Conservation (phyloP, 2,329 filamentous ascomycete species). For the Sporothrix brasiliensis region DNA sequence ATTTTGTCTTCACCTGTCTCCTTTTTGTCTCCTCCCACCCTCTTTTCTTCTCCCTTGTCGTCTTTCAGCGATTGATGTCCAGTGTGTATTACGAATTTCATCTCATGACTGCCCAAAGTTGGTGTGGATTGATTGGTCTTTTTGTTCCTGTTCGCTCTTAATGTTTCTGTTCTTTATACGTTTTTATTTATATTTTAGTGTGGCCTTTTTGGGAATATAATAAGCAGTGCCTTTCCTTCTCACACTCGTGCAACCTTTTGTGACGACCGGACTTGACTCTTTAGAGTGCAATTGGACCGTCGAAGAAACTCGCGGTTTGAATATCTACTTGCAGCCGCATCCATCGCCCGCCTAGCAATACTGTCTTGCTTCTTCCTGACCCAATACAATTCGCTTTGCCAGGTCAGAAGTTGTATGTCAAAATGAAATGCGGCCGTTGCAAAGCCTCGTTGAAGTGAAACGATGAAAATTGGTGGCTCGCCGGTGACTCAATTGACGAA, state of each 20-base stretch:
- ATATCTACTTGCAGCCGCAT: no score
- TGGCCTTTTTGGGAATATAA: conserved; percentile 23
- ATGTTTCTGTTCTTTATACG: background rate
- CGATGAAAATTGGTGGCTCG: background rate
- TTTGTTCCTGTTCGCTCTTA: background rate
- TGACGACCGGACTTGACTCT: background rate
- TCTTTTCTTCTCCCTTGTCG: background rate
- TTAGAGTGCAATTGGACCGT: background rate
- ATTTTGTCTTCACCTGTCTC: background rate
- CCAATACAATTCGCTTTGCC: background rate
- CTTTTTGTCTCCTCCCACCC: background rate
- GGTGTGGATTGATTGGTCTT: conserved; percentile 9
- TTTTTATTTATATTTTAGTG: background rate
- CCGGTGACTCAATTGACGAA: conserved; percentile 11
- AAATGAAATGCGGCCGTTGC: background rate
- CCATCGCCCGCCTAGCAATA: no score
- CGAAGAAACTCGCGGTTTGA: no score
- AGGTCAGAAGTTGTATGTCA: background rate
- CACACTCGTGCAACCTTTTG: background rate
- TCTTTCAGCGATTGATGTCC: conserved; percentile 28
- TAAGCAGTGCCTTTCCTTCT: background rate
- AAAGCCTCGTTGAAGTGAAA: background rate
- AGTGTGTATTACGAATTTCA: conserved; percentile 33
- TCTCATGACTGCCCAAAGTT: conserved; percentile 28
- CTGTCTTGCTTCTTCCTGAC: background rate